Evolutionary conservation across 345 rosid species (phyloP).

Genomic region (Anacardium occidentale): DNA sequence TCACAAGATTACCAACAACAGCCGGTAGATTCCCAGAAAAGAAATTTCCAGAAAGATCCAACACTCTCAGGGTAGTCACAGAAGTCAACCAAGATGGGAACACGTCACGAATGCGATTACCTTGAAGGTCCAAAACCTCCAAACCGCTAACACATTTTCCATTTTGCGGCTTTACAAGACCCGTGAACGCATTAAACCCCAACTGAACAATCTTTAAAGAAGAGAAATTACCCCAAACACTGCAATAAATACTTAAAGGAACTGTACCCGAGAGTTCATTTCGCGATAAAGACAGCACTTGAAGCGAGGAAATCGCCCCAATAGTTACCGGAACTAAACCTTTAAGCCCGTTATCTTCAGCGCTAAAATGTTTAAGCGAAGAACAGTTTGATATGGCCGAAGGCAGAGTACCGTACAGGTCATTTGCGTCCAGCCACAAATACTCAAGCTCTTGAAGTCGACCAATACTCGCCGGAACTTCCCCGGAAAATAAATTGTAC

Average conservation of each 20-base stretch:
- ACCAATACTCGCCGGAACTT: slow-evolving; percentile 63
- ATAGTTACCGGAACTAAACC: slow-evolving; percentile 65
- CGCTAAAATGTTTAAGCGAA: slow-evolving; percentile 66
- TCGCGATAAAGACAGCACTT: slow-evolving; percentile 59
- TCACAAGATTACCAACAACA: slow-evolving; percentile 39
- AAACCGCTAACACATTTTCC: slow-evolving; percentile 46
- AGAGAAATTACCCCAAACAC: slow-evolving; percentile 34
- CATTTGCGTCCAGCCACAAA: slow-evolving; percentile 64
- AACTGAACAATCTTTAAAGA: slow-evolving; percentile 53
- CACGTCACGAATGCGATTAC: slow-evolving; percentile 50
- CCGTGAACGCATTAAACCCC: slow-evolving; percentile 76
- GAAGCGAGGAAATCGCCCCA: slow-evolving; percentile 52
- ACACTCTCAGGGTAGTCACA: slow-evolving; percentile 42
- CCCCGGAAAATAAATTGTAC: slow-evolving; percentile 54
- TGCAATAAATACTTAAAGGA: slow-evolving; percentile 51
- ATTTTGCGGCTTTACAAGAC: slow-evolving; percentile 53
- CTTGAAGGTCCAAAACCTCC: slow-evolving; percentile 76
- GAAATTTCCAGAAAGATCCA: slow-evolving; percentile 63
- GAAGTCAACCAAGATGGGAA: slow-evolving; percentile 75
- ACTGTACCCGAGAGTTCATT: slow-evolving; percentile 58
- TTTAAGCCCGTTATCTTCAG: slow-evolving; percentile 50
- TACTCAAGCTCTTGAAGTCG: slow-evolving; percentile 52
- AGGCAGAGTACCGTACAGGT: slow-evolving; percentile 66
- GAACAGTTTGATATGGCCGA: slow-evolving; percentile 77
- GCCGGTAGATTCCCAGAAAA: slow-evolving; percentile 51